Conservation (phyloP, 306 rosid species). For the Prinsepia uniflora region DNA sequence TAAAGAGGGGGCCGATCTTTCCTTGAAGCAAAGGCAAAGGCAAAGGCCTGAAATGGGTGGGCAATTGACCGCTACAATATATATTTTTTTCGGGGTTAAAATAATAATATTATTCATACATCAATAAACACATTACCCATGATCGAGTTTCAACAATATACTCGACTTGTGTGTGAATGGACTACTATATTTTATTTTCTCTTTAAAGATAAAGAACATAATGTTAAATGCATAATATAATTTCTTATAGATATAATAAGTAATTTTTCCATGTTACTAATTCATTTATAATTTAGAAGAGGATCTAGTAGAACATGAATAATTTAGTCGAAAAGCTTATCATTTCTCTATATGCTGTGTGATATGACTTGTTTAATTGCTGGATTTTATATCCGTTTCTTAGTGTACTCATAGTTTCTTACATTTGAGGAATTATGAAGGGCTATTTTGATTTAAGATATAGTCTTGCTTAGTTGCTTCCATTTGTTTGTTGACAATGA, state of each 20-base stretch:
- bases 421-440: not conserved
- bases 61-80: too few relatives aligned
- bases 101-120: not conserved
- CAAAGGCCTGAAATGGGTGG: too few relatives aligned
- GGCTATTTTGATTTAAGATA: not conserved
- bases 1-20: too few relatives aligned
- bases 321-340: not conserved
- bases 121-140: not conserved
- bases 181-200: not conserved
- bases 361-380: not conserved
- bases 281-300: too few relatives aligned
- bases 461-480: not conserved
- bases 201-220: not conserved
- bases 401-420: not conserved
- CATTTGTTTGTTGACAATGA: too few relatives aligned
- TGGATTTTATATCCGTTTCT: not conserved
- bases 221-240: not conserved
- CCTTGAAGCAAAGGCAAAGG: too few relatives aligned
- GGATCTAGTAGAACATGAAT: not conserved
- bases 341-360: not conserved
- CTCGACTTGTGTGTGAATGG: too few relatives aligned
- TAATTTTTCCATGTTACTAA: too few relatives aligned
- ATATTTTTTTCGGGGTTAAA: too few relatives aligned
- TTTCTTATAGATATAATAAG: too few relatives aligned
- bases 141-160: not conserved